Conservation (phyloP, 257 asterid species). For the Knoxia roxburghii region DNA sequence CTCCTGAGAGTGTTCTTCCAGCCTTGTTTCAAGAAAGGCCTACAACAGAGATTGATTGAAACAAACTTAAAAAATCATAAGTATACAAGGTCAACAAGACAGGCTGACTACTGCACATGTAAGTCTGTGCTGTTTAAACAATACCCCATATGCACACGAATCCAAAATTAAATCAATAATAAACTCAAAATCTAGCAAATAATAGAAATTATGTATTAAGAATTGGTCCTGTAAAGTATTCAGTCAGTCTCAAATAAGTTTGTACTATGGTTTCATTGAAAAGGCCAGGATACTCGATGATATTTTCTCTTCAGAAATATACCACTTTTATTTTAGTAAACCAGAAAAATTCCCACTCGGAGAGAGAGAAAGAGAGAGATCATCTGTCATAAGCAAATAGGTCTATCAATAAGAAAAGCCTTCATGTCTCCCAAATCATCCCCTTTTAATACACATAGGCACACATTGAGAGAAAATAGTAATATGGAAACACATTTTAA, state of each 20-base stretch:
- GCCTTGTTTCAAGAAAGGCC: slow-evolving; percentile 63
- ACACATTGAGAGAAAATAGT: neutral
- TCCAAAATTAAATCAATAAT: neutral
- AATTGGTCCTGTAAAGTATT: neutral
- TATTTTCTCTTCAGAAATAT: neutral
- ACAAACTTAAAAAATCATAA: neutral
- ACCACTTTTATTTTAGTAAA: neutral
- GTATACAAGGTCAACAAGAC: neutral
- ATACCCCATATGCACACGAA: no score
- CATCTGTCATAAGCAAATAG: neutral
- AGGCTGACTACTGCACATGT: neutral
- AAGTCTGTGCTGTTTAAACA: no score
- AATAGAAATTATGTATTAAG: neutral
- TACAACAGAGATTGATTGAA: slow-evolving; percentile 26
- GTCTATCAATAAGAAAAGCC: neutral
- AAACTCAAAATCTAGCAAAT: neutral
- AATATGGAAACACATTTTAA: slow-evolving; percentile 9
- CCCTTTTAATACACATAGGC: neutral
- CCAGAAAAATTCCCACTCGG: neutral
- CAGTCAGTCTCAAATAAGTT: neutral
- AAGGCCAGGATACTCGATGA: neutral
- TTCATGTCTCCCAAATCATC: neutral
- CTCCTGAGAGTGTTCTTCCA: slow-evolving; percentile 41
- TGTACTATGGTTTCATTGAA: neutral
- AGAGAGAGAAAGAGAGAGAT: neutral